Percentiles rank a stretch among this genome's conserved stretches.
These are phyloP conservation scores for Ceratopteris richardii DNA, from an alignment of 75 land plant genomes.

Conservation along the genomic window DNA sequence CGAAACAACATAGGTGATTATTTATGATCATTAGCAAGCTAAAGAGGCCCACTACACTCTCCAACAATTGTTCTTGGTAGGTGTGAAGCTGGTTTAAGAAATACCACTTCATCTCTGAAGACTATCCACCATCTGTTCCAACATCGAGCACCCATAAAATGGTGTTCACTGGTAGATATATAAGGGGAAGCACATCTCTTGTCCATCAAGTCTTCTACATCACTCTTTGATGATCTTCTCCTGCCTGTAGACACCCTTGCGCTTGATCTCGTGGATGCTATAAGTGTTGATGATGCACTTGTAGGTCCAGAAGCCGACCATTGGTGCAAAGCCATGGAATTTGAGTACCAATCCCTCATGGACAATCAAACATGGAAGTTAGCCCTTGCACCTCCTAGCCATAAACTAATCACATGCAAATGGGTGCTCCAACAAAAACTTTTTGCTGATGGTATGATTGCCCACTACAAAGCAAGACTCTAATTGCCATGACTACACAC, in stretches of 20 bases:
- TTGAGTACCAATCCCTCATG: conserved; percentile 22
- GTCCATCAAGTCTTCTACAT: neutral
- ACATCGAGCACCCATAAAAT: no score
- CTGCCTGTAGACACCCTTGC: neutral
- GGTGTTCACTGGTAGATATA: neutral
- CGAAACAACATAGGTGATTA: no score
- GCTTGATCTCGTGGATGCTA: conserved; percentile 2
- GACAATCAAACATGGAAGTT: conserved; percentile 37
- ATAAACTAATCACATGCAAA: conserved; percentile 11
- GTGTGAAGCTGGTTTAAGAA: no score
- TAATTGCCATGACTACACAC: conserved; percentile 24
- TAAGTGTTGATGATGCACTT: conserved; percentile 1
- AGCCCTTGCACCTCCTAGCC: conserved; percentile 10
- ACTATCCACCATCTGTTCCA: no score
- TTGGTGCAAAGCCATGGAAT: conserved; percentile 30
- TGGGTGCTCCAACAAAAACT: conserved; percentile 30
- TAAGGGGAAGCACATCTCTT: neutral
- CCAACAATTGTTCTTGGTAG: no score
- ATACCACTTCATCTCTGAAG: no score
- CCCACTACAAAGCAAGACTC: conserved; percentile 23
- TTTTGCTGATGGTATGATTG: conserved; percentile 14
- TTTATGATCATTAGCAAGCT: no score
- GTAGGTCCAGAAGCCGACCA: neutral
- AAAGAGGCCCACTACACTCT: no score
- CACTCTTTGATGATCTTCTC: neutral